A percentile compares a stretch with the other conserved stretches of the same genome.
Conservation (phyloP, 169 alveolate species). For the Cryptosporidium parvum region DNA sequence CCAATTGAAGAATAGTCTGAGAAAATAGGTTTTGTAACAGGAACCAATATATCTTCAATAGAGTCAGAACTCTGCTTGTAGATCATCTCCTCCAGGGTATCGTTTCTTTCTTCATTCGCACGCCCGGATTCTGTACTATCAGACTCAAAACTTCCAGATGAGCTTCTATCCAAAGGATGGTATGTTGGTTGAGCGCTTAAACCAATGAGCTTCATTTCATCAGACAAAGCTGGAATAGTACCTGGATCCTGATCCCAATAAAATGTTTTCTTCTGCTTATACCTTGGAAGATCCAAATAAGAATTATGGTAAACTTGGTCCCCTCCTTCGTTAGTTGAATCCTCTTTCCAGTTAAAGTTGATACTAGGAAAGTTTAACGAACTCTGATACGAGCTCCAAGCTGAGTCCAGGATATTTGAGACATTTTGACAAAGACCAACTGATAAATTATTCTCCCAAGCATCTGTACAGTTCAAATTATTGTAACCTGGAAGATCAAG, state of each 20-base stretch:
- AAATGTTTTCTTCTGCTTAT: constrained; percentile 40
- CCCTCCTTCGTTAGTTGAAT: neutral
- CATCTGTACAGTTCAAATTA: constrained; percentile 55
- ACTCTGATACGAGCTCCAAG: constrained; percentile 40
- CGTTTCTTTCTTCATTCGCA: neutral
- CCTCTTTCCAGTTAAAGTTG: constrained; percentile 46
- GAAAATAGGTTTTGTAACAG: constrained; percentile 8
- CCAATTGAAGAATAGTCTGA: neutral
- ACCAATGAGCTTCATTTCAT: constrained; percentile 37
- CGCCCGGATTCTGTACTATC: neutral
- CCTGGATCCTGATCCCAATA: constrained; percentile 64
- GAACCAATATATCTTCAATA: constrained; percentile 27
- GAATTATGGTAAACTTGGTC: neutral
- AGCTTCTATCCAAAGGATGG: neutral
- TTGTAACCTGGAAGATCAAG: constrained; percentile 47
- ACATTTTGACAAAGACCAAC: constrained; percentile 57
- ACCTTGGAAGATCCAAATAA: neutral
- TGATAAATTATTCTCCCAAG: constrained; percentile 19
- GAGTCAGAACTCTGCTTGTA: constrained; percentile 10
- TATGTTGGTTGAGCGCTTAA: constrained; percentile 40
- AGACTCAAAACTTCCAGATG: neutral
- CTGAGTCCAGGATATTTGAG: constrained; percentile 48
- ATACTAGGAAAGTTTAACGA: constrained; percentile 32
- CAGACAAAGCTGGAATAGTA: constrained; percentile 43
- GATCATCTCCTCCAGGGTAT: neutral